Evolutionary conservation across 2,329 filamentous ascomycete species (phyloP), one percentile per base, ranked within the genome.

Genomic region (Ceratocystis huliohia): DNA sequence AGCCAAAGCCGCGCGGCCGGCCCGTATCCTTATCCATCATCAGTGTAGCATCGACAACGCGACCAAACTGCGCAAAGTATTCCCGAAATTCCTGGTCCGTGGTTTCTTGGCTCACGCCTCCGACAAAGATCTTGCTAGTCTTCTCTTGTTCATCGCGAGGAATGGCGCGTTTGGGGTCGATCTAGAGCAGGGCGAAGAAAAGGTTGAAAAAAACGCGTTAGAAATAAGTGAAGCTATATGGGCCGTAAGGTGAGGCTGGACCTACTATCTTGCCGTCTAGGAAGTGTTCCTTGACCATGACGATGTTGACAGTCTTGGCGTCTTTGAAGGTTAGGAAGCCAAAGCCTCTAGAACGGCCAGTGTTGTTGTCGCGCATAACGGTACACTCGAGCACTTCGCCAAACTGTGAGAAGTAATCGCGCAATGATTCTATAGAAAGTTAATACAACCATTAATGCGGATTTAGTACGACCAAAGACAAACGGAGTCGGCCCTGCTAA

Each of bases 1-100:
- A 99, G 15, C 94, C 94, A 73, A 99, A 99, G 1, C 94, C 94
- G 73, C 94, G 84, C 2, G 94, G 94, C 50, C 94, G 85, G n/a
- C 94, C 94, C 0, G 94, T 99, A 75, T 99, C 94, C 77, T 99
- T 99, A 75, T 99, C 94, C 86, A 99, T 99, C 94, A 99, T 99
- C 1, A 99, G 84, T 0, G 94, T 99, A 1, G 94, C 94, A 77
- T 99, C 94, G 48, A 99, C 88, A 22, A 99, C 94, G 69, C 93
- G 87, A 33, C 94, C 94, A 72, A 97, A 99, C 73, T 96, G 90
- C 73, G 89, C 91, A 78, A 99, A 99, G 77, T 96, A 99, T 68
- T 94, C 88, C 73, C 91, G 91, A 75, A 99, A 99, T 74, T 97
- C 91, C 69, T 92, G 87, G 73, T 99, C 94, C 0, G 91, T 96